Conservation (phyloP, 768 basidiomycete species). For the Kwoniella dejecticola region DNA sequence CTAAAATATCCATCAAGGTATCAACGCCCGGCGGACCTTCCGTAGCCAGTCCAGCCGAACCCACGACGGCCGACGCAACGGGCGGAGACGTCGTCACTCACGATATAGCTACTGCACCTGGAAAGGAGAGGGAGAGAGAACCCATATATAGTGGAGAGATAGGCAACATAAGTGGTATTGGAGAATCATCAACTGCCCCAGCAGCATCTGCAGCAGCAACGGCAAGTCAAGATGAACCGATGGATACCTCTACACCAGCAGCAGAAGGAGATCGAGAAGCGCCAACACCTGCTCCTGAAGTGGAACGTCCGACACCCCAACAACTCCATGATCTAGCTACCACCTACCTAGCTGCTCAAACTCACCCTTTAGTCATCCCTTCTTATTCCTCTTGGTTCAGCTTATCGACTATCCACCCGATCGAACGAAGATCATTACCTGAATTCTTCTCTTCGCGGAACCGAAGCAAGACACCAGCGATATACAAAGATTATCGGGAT, state of each 20-base stretch:
- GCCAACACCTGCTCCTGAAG: slow-evolving; percentile 58
- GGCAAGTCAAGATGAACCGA: slow-evolving; percentile 19
- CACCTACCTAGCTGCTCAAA: slow-evolving; percentile 94
- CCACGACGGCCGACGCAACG: slow-evolving; percentile 9
- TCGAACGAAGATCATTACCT: slow-evolving; percentile 87
- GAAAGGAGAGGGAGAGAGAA: slow-evolving; percentile 86
- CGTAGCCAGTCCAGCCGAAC: not conserved
- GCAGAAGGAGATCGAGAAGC: slow-evolving; percentile 18
- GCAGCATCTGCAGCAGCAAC: slow-evolving; percentile 22
- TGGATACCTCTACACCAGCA: slow-evolving; percentile 58
- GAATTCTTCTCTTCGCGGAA: slow-evolving; percentile 98
- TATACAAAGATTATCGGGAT: slow-evolving; percentile 99
- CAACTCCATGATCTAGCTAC: slow-evolving; percentile 53
- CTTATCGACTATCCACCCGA: slow-evolving; percentile 87
- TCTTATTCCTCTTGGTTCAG: slow-evolving; percentile 98
- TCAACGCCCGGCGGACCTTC: slow-evolving; percentile 24
- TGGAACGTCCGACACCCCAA: slow-evolving; percentile 77
- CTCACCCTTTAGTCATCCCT: slow-evolving; percentile 94
- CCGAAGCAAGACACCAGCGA: slow-evolving; percentile 88
- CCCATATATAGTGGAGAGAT: slow-evolving; percentile 77
- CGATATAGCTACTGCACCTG: slow-evolving; percentile 75
- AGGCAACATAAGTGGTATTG: slow-evolving; percentile 64
- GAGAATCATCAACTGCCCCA: slow-evolving; percentile 16
- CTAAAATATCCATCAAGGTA: slow-evolving; percentile 46
- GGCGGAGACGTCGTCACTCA: slow-evolving; percentile 45